A percentile compares a stretch with the other conserved stretches of the same genome.
These are phyloP conservation scores for Oligophagozyma castellii DNA, from an alignment of 1,139 yeast species.

Conservation along the genomic window DNA sequence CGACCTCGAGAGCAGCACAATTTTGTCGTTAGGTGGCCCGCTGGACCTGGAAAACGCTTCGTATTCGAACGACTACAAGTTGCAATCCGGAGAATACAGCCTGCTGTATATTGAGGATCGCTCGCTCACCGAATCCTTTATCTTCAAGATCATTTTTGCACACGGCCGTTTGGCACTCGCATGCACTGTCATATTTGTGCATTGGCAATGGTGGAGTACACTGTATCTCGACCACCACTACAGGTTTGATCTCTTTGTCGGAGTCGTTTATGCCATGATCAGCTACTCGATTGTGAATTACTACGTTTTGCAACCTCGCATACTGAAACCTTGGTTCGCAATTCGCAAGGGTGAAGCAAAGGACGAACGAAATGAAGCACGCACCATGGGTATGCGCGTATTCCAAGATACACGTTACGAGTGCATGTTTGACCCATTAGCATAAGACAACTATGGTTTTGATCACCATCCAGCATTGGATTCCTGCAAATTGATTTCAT, in stretches of 20 bases:
- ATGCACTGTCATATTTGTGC: constrained; percentile 30
- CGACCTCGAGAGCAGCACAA: not conserved
- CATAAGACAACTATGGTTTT: constrained; percentile 6
- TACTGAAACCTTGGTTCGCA: constrained; percentile 6
- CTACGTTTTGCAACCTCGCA: constrained; percentile 19
- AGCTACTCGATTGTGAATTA: constrained; percentile 30
- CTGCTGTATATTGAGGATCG: constrained; percentile 10
- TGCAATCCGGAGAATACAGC: constrained; percentile 3
- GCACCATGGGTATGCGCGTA: constrained; percentile 49
- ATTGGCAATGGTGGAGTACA: constrained; percentile 71
- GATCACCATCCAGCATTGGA: not conserved
- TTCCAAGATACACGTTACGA: constrained; percentile 34
- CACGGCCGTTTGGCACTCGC: too few relatives aligned
- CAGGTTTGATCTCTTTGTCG: constrained; percentile 45
- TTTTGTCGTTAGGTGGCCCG: not conserved
- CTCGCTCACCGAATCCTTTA: too few relatives aligned
- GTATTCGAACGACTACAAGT: not conserved
- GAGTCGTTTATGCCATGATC: constrained; percentile 37
- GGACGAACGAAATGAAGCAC: constrained; percentile 25
- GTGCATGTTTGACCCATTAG: constrained; percentile 39
- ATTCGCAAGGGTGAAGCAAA: constrained; percentile 22
- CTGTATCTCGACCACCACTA: constrained; percentile 63
- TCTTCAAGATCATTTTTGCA: too few relatives aligned
- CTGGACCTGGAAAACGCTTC: constrained; percentile 2
- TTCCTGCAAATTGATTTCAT: not conserved